Evolutionary conservation across 495 filamentous ascomycete genomes (phyloP), one percentile per base, ranked within the genome.

Genomic region (Endocarpon pusillum): DNA sequence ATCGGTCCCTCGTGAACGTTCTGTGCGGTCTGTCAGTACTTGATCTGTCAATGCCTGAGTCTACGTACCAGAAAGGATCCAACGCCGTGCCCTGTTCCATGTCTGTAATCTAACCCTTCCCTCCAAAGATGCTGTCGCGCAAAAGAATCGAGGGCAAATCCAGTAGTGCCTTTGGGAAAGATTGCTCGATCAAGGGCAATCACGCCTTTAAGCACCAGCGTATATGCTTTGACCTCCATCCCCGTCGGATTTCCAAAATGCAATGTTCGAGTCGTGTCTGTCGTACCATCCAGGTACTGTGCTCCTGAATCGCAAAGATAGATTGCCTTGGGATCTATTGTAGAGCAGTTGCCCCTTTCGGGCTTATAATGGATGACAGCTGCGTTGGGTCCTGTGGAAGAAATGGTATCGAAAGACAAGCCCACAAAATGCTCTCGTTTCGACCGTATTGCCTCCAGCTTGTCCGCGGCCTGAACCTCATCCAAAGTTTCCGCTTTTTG

Each of bases 1-100:
- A 99, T 92, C 4, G 91, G 91, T 0, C 91, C 91, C 53, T 99
- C 91, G 54, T 99, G 91, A 2, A 99, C 91, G 41, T 96, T 96
- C 51, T 86, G 44, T 32, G 48, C 30, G 10, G 33, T n/a, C 21
- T 24, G 25, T 45, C 16, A 45, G 26, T 3, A 27, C 8, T n/a
- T 9, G 5, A 16, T 11, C 11, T 15, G 19, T 25, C 27, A 20
- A n/a, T 17, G 11, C 14, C 16, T 20, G 12, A 9, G 9, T 4
- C 23, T 29, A 36, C 45, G 52, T 55, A 73, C 69, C 49, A 83
- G 54, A 45, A 71, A 99, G 4, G 83, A 92, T 25, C 91, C 91
- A 34, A 99, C 79, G 16, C 91, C 91, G 52, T 99, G 91, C 20
- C 91, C 91, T 1, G 91, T 99, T 32, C 91, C 89, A 51, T 99